Percentiles rank a stretch among this genome's conserved stretches.
phyloP scores from a whole-genome alignment of 257 asterid species.

The Sherardia arvensis region DNA sequence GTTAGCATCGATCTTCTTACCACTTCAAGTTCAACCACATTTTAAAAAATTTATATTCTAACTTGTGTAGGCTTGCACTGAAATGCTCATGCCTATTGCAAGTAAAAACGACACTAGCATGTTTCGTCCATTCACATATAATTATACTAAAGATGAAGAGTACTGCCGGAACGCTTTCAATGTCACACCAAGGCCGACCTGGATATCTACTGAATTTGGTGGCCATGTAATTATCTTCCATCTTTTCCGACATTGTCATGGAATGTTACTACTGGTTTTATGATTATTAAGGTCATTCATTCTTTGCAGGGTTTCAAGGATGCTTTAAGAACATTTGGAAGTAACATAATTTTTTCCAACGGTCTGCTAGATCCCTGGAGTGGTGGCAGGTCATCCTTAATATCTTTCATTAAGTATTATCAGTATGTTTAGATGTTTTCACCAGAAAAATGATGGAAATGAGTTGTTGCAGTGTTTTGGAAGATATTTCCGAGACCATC shows the following conservation, averaged over 20 bases:
- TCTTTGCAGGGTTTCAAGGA: constrained; percentile 46
- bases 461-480: constrained; percentile 63
- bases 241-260: no score
- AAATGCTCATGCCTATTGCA: constrained; percentile 85
- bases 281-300: constrained; percentile 7
- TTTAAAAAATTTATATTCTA: no score
- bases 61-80: constrained; percentile 81
- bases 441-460: constrained; percentile 6
- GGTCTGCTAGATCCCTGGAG: constrained; percentile 97
- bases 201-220: constrained; percentile 89
- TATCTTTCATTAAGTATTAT: not conserved
- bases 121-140: constrained; percentile 61
- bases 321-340: constrained; percentile 57
- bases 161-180: constrained; percentile 48
- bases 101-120: constrained; percentile 53
- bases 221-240: constrained; percentile 61
- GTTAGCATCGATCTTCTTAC: not conserved
- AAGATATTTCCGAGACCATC: constrained; percentile 63
- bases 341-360: constrained; percentile 89
- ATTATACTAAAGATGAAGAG: constrained; percentile 39
- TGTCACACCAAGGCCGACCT: constrained; percentile 77
- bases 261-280: constrained; percentile 2
- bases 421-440: constrained; percentile 7
- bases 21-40: not conserved
- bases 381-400: constrained; percentile 66